Conservation (phyloP, 352 stramenopile species). For the Peronospora farinosa region DNA sequence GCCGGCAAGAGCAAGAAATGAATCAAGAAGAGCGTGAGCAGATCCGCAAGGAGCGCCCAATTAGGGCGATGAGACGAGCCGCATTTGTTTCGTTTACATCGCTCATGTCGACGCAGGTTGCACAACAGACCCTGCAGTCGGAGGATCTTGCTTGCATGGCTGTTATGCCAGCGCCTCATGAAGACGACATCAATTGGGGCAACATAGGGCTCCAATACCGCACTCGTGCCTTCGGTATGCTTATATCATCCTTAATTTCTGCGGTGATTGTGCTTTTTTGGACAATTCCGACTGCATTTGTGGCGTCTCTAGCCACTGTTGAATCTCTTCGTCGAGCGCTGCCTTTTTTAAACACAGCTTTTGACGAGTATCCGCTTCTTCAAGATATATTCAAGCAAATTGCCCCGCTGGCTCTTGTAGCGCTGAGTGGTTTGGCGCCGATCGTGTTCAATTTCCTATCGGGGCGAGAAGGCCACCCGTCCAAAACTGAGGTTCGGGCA, state of each 20-base stretch:
- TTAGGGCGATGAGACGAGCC: conserved; percentile 54
- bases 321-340: conserved; percentile 55
- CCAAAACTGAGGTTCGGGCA: conserved; percentile 54
- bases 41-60: conserved; percentile 41
- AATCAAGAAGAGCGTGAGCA: conserved; percentile 46
- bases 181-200: conserved; percentile 67
- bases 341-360: conserved; percentile 57
- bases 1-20: conserved; percentile 31
- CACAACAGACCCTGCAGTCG: conserved; percentile 61
- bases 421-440: conserved; percentile 52
- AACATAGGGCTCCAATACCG: conserved; percentile 60
- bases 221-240: conserved; percentile 39
- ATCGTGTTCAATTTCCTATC: conserved; percentile 65
- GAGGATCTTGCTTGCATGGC: conserved; percentile 50
- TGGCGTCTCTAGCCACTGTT: conserved; percentile 62
- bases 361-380: conserved; percentile 56
- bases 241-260: conserved; percentile 54
- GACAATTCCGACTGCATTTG: conserved; percentile 76
- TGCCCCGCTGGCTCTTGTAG: conserved; percentile 53
- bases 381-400: conserved; percentile 67
- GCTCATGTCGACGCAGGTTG: conserved; percentile 61
- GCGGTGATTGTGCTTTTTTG: conserved; percentile 70
- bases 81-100: conserved; percentile 79
- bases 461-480: conserved; percentile 56
- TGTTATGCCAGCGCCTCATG: conserved; percentile 46